Percentiles rank a stretch among this genome's conserved stretches.
These are phyloP conservation scores for Neurospora sp. DNA, from an alignment of 495 filamentous ascomycete species.

Conservation along the genomic window DNA sequence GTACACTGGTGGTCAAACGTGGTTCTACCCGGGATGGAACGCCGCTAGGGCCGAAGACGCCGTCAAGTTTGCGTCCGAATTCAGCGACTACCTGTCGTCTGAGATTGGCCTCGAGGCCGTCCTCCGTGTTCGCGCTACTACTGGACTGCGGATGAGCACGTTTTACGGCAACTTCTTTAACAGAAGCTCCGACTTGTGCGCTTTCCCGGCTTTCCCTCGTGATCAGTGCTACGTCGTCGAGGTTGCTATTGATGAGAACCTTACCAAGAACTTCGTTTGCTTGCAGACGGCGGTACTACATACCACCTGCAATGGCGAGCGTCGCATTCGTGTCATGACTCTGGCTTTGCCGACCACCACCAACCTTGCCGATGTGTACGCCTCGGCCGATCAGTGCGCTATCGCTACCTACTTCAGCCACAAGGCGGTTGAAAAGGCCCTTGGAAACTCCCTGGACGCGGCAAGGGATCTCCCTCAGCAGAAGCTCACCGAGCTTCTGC, in stretches of 20 bases:
- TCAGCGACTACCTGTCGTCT: conserved; percentile 88
- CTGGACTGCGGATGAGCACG: conserved; percentile 88
- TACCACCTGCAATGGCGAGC: conserved; percentile 95
- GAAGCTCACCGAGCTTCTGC: conserved; percentile 85
- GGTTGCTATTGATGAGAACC: conserved; percentile 90
- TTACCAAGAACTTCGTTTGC: conserved; percentile 89
- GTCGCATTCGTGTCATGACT: conserved; percentile 89
- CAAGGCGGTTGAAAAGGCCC: conserved; percentile 87
- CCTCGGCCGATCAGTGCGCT: conserved; percentile 86
- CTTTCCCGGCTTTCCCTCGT: conserved; percentile 93
- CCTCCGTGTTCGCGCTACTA: conserved; percentile 88
- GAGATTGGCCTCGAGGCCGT: conserved; percentile 97
- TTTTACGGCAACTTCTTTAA: conserved; percentile 99
- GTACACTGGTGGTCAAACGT: conserved; percentile 96
- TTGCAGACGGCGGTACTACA: conserved; percentile 95
- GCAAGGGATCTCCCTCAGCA: conserved; percentile 82
- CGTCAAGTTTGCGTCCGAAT: conserved; percentile 93
- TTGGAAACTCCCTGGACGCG: conserved; percentile 79
- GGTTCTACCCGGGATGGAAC: conserved; percentile 98
- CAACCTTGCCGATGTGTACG: conserved; percentile 82
- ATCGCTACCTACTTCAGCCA: conserved; percentile 92
- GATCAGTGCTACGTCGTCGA: conserved; percentile 99
- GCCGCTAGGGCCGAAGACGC: conserved; percentile 87
- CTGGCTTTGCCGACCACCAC: conserved; percentile 87
- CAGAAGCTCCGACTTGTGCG: conserved; percentile 89